Conservation (phyloP, 192 early-diverging fungal genomes). For the Globomyces pollinis-pini region DNA sequence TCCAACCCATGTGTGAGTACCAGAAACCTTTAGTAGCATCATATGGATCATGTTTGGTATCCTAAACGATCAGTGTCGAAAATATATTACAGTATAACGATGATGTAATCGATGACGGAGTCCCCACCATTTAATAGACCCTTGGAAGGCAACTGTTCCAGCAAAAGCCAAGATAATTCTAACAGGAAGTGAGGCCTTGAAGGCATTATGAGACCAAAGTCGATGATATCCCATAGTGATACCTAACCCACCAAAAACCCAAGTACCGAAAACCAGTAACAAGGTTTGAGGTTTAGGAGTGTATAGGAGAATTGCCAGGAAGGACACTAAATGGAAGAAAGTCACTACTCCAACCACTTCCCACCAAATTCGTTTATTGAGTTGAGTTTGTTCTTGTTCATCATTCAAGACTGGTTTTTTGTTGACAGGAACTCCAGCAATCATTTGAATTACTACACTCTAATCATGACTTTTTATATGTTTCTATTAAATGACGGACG, state of each 20-base stretch:
- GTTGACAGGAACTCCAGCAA: too few species aligned
- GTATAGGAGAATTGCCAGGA: neutral
- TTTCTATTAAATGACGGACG: too few species aligned
- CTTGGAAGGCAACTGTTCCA: slow-evolving; percentile 37
- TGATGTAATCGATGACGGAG: slow-evolving; percentile 44
- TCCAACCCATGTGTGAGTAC: slow-evolving; percentile 46
- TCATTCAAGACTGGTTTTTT: too few species aligned
- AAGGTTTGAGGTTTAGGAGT: neutral
- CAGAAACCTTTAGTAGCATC: slow-evolving; percentile 36
- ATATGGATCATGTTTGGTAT: slow-evolving; percentile 44
- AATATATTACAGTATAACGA: slow-evolving; percentile 35
- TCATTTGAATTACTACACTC: too few species aligned
- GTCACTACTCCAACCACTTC: slow-evolving; percentile 1
- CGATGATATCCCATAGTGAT: slow-evolving; percentile 55
- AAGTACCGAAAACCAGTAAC: neutral
- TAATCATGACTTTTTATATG: too few species aligned
- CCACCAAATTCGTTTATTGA: slow-evolving; percentile 11
- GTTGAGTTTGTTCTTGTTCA: too few species aligned
- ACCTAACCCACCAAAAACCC: slow-evolving; percentile 1
- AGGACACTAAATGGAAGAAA: neutral
- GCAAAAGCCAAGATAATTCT: slow-evolving; percentile 27
- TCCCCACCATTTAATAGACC: slow-evolving; percentile 47
- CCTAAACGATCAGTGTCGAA: neutral
- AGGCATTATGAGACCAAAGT: slow-evolving; percentile 43
- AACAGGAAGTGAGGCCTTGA: slow-evolving; percentile 30